Base-by-base conservation (phyloP, 768 basidiomycete species). In the Tylopilus plumbeoviolaceoides region DNA sequence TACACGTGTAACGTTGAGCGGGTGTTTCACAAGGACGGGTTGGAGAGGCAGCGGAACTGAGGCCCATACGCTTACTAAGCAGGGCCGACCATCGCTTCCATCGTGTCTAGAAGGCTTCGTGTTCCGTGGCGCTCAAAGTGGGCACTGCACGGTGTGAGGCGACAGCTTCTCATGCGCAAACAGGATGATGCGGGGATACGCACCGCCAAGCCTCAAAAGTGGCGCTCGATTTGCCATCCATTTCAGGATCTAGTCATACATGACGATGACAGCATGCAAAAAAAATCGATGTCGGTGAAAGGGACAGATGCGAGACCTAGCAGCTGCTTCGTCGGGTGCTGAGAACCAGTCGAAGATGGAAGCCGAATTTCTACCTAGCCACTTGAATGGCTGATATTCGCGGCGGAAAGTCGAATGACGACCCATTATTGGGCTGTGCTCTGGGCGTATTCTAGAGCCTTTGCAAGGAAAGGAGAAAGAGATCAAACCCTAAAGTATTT, bases 1-100 rank as follows among this genome's bases (percentile, higher is more conserved):
- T 59, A 63, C 65, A 66, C 61, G 66, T 66, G 66, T 54, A 63
- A 65, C 59, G 54, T 60, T 47, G 61, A 55, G 66, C 61, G 59
- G 40, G 40, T 38, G 45, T 50, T 44, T 23, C 47, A 41, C 18
- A 36, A 30, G 10, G 12, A 39, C n/a, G 38, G 38, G n/a, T 18
- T 2, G 47, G 20, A 35, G 46, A 17, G 12, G 18, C 38, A 39
- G 38, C 38, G 38, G 38, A 39, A 39, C 38, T 39, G 38, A 39
- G 18, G 20, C 38, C 9, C 6, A 39, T 6, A 9, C 17, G 40
- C 30, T 57, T 30, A 53, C 47, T 61, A 41, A 62, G 58, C 62
- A 17, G 44, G 12, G 47, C 50, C 48, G 38, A 63, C 41, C 15
- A n/a, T 30, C 50, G 45, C 59, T 44, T 47, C 48, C 40, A 27